Evolutionary conservation across 1,284 basidiomycete genomes (phyloP).

Genomic region (Ceratobasidium sp.): DNA sequence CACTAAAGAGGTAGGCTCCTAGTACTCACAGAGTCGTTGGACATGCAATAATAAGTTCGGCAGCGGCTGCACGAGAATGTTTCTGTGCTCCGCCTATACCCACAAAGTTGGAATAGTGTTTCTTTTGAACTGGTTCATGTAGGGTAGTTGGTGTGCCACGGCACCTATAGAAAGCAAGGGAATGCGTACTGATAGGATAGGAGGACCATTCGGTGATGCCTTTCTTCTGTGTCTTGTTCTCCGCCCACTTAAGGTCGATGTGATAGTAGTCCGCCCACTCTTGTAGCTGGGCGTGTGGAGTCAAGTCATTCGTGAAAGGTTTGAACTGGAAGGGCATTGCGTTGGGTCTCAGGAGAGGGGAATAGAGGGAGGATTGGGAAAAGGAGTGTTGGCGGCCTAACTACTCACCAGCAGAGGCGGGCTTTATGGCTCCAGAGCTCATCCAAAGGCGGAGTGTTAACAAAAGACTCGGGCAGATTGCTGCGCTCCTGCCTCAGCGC

Average conservation of each 20-base stretch:
- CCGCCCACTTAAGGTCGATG: not conserved
- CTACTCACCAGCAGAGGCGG: too few species aligned
- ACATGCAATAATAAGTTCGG: not conserved
- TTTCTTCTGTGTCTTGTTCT: not conserved
- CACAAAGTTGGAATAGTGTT: not conserved
- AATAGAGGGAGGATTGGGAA: too few species aligned
- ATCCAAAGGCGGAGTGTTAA: too few species aligned
- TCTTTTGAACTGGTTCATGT: not conserved
- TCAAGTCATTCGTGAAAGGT: not conserved
- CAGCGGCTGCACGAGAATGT: not conserved
- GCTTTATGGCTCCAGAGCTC: too few species aligned
- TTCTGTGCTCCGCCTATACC: not conserved
- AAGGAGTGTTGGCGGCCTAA: too few species aligned
- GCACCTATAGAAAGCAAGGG: not conserved
- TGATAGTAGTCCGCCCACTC: conserved; percentile 13
- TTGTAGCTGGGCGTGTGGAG: conserved; percentile 1
- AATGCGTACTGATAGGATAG: conserved; percentile 8
- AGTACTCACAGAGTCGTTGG: not conserved
- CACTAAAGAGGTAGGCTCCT: not conserved
- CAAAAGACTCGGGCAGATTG: too few species aligned
- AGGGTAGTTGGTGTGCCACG: not conserved
- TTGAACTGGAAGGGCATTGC: not conserved
- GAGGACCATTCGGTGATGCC: not conserved
- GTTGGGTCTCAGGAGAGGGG: too few species aligned
- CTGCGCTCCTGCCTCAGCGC: too few species aligned